phyloP scores from a whole-genome alignment of 371 early-diverging fungal genomes.

The Mortierella sp. region DNA sequence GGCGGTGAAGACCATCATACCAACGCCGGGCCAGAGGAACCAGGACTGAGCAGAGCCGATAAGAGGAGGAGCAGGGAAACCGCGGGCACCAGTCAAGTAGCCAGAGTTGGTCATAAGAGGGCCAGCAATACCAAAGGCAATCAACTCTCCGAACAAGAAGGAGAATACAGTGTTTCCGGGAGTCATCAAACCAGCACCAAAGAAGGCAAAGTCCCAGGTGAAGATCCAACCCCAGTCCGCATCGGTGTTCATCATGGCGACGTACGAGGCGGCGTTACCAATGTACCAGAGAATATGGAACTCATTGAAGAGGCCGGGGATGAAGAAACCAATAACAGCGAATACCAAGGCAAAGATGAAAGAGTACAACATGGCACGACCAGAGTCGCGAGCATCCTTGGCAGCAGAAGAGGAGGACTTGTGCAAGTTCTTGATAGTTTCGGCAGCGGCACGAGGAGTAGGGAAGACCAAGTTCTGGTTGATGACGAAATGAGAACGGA shows the following conservation, averaged over 20 bases:
- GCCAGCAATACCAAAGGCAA: constrained; percentile 71
- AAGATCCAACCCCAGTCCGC: constrained; percentile 71
- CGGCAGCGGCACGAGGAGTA: constrained; percentile 80
- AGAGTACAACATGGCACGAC: constrained; percentile 51
- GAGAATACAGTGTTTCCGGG: constrained; percentile 70
- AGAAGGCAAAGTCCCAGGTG: constrained; percentile 72
- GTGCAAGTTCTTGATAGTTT: constrained; percentile 78
- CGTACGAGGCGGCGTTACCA: constrained; percentile 63
- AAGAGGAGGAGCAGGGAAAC: constrained; percentile 48
- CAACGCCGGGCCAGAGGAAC: constrained; percentile 83
- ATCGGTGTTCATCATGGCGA: constrained; percentile 67
- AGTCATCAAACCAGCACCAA: constrained; percentile 82
- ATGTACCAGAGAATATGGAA: constrained; percentile 77
- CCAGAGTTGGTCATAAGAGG: constrained; percentile 63
- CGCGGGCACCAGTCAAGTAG: constrained; percentile 56
- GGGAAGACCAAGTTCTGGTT: constrained; percentile 84
- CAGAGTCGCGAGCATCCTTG: constrained; percentile 55
- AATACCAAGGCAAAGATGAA: constrained; percentile 69
- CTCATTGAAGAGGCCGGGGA: constrained; percentile 68
- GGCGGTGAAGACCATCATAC: constrained; percentile 75
- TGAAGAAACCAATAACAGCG: constrained; percentile 68
- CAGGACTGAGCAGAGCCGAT: constrained; percentile 64
- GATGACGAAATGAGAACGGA: constrained; percentile 79
- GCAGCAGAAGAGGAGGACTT: constrained; percentile 59
- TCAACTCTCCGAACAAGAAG: constrained; percentile 69